A percentile compares a stretch with the other conserved stretches of the same genome.
phyloP scores from a whole-genome alignment of 2,329 filamentous ascomycete species.

The Pestalotiopsis sp. region DNA sequence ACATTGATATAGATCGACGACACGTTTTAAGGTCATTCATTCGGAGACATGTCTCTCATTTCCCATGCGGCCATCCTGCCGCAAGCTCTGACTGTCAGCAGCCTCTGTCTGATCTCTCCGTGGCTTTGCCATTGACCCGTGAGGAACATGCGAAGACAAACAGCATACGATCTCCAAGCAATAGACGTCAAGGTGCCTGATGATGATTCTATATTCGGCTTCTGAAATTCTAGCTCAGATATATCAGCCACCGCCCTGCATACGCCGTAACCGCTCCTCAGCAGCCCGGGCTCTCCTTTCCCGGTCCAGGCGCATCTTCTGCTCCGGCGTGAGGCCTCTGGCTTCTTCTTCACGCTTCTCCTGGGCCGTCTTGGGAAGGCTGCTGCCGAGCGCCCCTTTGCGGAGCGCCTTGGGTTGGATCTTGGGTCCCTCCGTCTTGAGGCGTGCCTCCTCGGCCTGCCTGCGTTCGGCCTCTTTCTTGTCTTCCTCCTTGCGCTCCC shows the following conservation, averaged over 20 bases:
- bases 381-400: conserved; percentile 59
- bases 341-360: conserved; percentile 84
- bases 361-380: conserved; percentile 71
- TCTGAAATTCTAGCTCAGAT: neutral
- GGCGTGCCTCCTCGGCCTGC: conserved; percentile 72
- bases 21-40: neutral
- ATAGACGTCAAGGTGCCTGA: neutral
- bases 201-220: neutral
- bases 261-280: conserved; percentile 78
- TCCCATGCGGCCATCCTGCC: neutral
- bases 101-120: neutral
- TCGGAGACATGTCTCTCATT: neutral
- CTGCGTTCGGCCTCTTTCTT: conserved; percentile 72
- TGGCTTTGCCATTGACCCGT: neutral
- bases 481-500: conserved; percentile 71
- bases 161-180: neutral
- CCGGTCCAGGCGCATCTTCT: conserved; percentile 80
- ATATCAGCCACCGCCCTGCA: conserved; percentile 50
- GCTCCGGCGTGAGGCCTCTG: conserved; percentile 84
- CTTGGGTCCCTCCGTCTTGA: conserved; percentile 68
- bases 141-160: neutral
- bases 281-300: conserved; percentile 90
- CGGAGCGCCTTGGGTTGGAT: conserved; percentile 41
- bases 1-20: neutral
- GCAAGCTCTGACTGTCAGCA: neutral